Evolutionary conservation across 768 basidiomycete genomes (phyloP), one percentile per base, ranked within the genome.

Genomic region (Collybia sordida): DNA sequence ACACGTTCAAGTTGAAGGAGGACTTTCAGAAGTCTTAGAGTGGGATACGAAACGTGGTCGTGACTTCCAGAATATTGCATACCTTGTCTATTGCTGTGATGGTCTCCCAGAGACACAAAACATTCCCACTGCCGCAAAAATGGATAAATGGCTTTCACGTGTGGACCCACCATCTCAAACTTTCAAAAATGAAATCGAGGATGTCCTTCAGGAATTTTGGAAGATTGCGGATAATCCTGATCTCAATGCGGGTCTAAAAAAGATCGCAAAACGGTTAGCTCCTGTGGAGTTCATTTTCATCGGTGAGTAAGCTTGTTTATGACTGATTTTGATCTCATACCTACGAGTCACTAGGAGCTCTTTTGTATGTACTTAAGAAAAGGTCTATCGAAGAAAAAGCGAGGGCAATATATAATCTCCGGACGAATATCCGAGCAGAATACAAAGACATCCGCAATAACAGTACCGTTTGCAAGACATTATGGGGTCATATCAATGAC

Each of bases 221-320:
- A 66, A 73, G 18, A 73, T 89, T 39, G 85, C 85, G 2, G 59
- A 53, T 8, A 65, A 72, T 24, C 18, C 51, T 0, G 38, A 59
- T 5, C 66, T 79, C 27, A 77, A 75, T n/a, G 51, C 61, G 11
- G 82, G 72, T 2, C 85, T 90, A 56, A 68, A 53, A 15, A 67
- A 72, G 21, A 75, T 87, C n/a, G 68, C 71, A 49, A 77, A 81
- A 51, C 76, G 82, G 22, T 75, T 91, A 35, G 82, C 87, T 1
- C 88, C 88, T 1, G 81, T 85, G 6, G 86, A 90, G 59, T 88
- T 93, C 61, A 81, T 91, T 25, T 92, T 88, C 64, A 83, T 90
- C 36, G 88, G 91, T 91, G 59, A 52, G 75, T 67, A 11, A 17
- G 14, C 35, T 34, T 4, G 18, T 22, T 19, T 22, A 34, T 38